These are phyloP conservation scores for Sequoia sempervirens DNA, from an alignment of 75 land plant species.

Conservation along the genomic window DNA sequence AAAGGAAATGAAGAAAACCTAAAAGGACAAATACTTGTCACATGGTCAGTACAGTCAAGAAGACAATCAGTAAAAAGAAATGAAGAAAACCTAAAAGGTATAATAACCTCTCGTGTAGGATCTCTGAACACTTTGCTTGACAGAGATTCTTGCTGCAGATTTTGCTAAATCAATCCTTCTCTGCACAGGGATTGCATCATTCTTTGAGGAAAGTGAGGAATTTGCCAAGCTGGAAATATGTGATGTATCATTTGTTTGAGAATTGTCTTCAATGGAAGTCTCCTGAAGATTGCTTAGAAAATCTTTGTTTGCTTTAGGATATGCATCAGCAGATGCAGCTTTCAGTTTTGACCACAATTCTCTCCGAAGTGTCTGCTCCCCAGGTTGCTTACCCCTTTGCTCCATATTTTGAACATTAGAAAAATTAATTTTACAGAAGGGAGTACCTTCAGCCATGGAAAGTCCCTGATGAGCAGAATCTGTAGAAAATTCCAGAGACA, in stretches of 20 bases:
- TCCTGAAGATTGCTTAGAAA: slow-evolving; percentile 51
- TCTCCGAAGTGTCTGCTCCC: slow-evolving; percentile 71
- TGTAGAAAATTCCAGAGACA: not conserved
- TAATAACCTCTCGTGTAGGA: slow-evolving; percentile 5
- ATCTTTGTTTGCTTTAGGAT: slow-evolving; percentile 19
- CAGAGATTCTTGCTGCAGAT: not conserved
- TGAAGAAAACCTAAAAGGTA: not conserved
- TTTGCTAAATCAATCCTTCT: not conserved
- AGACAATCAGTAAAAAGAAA: not conserved
- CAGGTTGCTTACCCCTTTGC: slow-evolving; percentile 38
- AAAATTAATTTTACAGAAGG: not conserved
- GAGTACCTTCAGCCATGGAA: not conserved
- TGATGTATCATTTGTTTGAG: not conserved
- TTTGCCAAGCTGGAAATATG: not conserved
- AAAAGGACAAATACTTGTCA: not conserved
- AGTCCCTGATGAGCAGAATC: not conserved
- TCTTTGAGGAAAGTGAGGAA: not conserved
- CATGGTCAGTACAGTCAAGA: not conserved
- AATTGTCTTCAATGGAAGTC: slow-evolving; percentile 24
- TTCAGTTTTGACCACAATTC: slow-evolving; percentile 74
- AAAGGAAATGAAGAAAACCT: not conserved
- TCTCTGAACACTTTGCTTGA: not conserved
- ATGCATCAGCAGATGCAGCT: slow-evolving; percentile 34
- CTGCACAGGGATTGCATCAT: not conserved
- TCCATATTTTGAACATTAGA: not conserved